Conservation (phyloP, 1,139 yeast genomes). For the Debaryomycetaceae sp. region DNA sequence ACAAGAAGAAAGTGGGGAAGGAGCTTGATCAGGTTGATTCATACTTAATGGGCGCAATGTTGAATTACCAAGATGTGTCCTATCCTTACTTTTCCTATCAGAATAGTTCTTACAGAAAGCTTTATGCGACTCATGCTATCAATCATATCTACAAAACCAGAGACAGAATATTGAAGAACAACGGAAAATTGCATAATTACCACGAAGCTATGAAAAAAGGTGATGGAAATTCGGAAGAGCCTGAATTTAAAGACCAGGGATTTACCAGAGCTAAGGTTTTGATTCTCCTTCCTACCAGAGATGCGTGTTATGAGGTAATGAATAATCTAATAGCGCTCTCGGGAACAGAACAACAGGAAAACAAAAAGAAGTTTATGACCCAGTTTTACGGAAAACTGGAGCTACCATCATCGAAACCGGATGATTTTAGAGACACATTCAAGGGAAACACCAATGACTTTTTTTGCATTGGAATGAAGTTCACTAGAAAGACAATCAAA, state of each 20-base stretch:
- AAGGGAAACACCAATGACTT: slow-evolving; percentile 91
- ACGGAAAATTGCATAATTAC: slow-evolving; percentile 49
- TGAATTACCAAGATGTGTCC: slow-evolving; percentile 69
- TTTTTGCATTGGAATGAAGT: slow-evolving; percentile 83
- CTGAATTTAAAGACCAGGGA: slow-evolving; percentile 85
- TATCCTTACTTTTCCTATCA: slow-evolving; percentile 48
- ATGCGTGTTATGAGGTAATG: slow-evolving; percentile 71
- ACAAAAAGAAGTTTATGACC: slow-evolving; percentile 66
- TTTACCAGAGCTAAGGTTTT: slow-evolving; percentile 90
- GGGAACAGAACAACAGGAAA: slow-evolving; percentile 74
- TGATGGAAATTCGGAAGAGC: slow-evolving; percentile 33
- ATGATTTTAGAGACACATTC: slow-evolving; percentile 75
- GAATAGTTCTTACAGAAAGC: slow-evolving; percentile 53
- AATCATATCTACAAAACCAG: slow-evolving; percentile 87
- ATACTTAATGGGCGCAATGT: slow-evolving; percentile 52
- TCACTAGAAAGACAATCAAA: slow-evolving; percentile 83
- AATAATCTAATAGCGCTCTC: slow-evolving; percentile 58
- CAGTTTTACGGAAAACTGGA: slow-evolving; percentile 64
- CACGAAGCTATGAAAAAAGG: slow-evolving; percentile 45
- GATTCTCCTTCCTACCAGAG: slow-evolving; percentile 79
- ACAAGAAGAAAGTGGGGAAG: slow-evolving; percentile 8
- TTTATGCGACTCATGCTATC: slow-evolving; percentile 68
- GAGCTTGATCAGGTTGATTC: slow-evolving; percentile 18
- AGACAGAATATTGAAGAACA: slow-evolving; percentile 75
- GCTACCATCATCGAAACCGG: slow-evolving; percentile 64